Conservation (phyloP, 2,329 filamentous ascomycete genomes). For the Epichloe gansuensis region DNA sequence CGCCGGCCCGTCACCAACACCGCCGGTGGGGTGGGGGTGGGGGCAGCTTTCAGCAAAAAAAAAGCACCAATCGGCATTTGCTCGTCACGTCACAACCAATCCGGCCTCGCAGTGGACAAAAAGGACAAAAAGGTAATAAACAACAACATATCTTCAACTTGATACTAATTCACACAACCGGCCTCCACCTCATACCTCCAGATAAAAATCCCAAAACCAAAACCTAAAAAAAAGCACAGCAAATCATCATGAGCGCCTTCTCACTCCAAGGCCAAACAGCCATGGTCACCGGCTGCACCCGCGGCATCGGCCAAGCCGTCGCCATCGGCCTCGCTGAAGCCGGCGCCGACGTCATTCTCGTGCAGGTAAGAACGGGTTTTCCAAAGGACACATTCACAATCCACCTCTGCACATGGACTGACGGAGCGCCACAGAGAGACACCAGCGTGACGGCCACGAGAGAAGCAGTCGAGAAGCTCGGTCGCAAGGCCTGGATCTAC, state of each 20-base stretch:
- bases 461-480: conserved; percentile 48
- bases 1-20: background rate
- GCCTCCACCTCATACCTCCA: background rate
- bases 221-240: background rate
- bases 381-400: background rate
- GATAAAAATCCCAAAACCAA: background rate
- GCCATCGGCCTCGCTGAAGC: conserved; percentile 47
- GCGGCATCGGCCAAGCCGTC: conserved; percentile 46
- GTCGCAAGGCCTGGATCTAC: conserved; percentile 56
- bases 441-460: conserved; percentile 39
- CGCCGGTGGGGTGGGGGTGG: too few relatives aligned
- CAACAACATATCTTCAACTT: background rate
- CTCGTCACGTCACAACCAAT: background rate
- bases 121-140: too few relatives aligned
- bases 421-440: conserved; percentile 25
- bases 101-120: background rate
- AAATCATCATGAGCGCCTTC: conserved; percentile 18
- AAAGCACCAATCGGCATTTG: background rate
- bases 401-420: background rate
- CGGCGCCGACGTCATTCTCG: conserved; percentile 42
- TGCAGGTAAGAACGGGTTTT: conserved; percentile 29
- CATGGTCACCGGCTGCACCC: conserved; percentile 43
- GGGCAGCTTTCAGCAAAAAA: too few relatives aligned
- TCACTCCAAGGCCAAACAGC: conserved; percentile 45
- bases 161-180: background rate